Conservation (phyloP, 2,329 filamentous ascomycete species). For the Diaporthe eres region DNA sequence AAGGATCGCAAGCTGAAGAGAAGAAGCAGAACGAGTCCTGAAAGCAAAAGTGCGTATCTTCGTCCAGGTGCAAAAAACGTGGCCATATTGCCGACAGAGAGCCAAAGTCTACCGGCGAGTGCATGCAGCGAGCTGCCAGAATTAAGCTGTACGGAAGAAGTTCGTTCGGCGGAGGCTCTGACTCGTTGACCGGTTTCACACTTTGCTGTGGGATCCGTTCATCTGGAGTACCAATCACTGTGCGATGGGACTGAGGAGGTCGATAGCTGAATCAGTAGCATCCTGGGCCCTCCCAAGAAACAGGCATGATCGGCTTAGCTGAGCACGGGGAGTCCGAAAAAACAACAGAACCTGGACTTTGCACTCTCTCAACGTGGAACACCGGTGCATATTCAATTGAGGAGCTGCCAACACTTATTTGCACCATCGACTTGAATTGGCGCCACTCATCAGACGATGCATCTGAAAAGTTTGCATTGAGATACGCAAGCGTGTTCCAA, state of each 20-base stretch:
- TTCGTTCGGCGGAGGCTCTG: not conserved
- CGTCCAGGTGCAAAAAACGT: slow-evolving; percentile 2
- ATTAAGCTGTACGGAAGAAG: not conserved
- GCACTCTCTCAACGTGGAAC: too few relatives aligned
- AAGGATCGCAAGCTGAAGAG: not conserved
- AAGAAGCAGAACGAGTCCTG: not conserved
- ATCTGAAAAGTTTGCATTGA: not conserved
- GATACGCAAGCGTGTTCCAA: not conserved
- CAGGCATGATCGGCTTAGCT: not conserved
- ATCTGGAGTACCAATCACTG: not conserved
- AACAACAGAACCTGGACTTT: not conserved
- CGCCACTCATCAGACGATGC: not conserved
- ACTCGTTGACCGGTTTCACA: slow-evolving; percentile 11
- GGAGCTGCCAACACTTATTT: not conserved
- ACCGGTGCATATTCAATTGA: not conserved
- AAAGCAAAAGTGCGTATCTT: not conserved
- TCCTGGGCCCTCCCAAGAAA: not conserved
- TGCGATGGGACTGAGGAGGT: not conserved
- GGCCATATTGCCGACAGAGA: not conserved
- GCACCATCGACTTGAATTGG: too few relatives aligned
- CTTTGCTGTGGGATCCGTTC: not conserved
- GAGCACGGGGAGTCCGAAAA: not conserved
- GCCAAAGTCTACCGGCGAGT: not conserved
- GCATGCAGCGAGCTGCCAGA: not conserved
- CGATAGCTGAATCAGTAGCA: slow-evolving; percentile 7